Evolutionary conservation across 148 eudicot species (phyloP), one percentile per base, ranked within the genome.

Genomic region (Bassia scoparia): DNA sequence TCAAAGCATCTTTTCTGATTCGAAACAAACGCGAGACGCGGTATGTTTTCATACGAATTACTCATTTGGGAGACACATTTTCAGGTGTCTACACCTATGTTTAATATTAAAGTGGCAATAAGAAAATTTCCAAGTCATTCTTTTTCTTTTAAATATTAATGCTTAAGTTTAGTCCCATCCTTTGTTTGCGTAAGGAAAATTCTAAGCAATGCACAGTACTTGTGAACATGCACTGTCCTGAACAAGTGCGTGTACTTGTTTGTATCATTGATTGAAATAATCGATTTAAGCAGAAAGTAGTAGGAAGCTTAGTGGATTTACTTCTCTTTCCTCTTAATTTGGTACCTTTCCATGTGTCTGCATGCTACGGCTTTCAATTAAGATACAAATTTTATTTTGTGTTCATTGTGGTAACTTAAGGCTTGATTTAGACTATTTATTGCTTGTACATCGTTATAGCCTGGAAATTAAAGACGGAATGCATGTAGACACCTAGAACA

Each of bases 381-480:
- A 2, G 15, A 56, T 18, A 26, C 29, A 53, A 21, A 55, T n/a
- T 5, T 23, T 56, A 24, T 15, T 16, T 56, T 49, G 58, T 30
- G n/a, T 7, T 65, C 16, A 2, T 65, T 65, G n/a, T 38, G 52
- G 48, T 21, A 23, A 65, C 24, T 27, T 24, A 7, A 56, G 24
- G 27, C 27, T 3, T 56, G 12, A n/a, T n/a, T n/a, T n/a, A n/a
- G n/a, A 9, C 26, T 53, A 8, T 53, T 1, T 21, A 7, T 56
- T 14, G n/a, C 9, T n/a, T 52, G 56, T 21, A 21, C 21, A 15
- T 15, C n/a, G 56, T 52, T 52, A 18, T 7, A 2, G 21, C 21
- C 17, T 7, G 69, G 90, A 84, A 71, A 70, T 96, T 75, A 96
- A 92, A 81, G 99, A 96, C 71, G 99, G 99, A 80, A 96, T 96